Base-by-base conservation (phyloP, 345 rosid genomes). In the Brassica cretica region DNA sequence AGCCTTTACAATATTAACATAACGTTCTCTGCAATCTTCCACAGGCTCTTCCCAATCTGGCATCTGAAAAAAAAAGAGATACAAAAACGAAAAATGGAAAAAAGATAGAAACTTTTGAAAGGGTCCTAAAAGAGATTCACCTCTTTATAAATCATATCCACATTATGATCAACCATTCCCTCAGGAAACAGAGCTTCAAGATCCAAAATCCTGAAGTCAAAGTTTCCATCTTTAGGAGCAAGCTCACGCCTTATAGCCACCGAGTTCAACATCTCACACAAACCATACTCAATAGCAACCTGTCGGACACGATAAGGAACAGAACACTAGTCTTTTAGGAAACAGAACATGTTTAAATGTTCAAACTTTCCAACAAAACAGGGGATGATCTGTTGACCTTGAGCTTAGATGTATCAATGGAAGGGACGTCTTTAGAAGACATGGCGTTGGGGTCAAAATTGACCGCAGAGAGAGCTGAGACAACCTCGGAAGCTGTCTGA, bases 241-340 rank as follows among this genome's bases (percentile, higher is more conserved):
- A 72, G 14, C 65, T 85, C 81, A 67, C 21, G 66, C 41, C 87
- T 83, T 24, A 93, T 90, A 60, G 98, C 92, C 55, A 75, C 78
- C 63, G 71, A 25, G 68, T 84, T 91, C 76, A 95, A 11, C 89
- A 90, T 83, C 87, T 91, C 98, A 70, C 94, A 88, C 74, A 95
- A 76, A 68, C 97, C 98, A 83, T 77, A 82, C 70, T 93, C 98
- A 35, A 95, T 75, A 12, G 91, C 75, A 7, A 90, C 93, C 98
- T 95, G 81, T 37, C 60, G 0, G 39, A 66, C 4, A 59, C 58
- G 3, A 44, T 0, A 68, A 25, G 8, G 44, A 29, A 51, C 56
- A n/a, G 5, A 12, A 11, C 53, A 46, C 55, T 49, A 4, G 16
- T 49, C 2, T 14, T 4, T 49, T 49, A 49, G 55, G 55, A 49